Conservation (phyloP, 768 basidiomycete genomes). For the Tylopilus sp. region DNA sequence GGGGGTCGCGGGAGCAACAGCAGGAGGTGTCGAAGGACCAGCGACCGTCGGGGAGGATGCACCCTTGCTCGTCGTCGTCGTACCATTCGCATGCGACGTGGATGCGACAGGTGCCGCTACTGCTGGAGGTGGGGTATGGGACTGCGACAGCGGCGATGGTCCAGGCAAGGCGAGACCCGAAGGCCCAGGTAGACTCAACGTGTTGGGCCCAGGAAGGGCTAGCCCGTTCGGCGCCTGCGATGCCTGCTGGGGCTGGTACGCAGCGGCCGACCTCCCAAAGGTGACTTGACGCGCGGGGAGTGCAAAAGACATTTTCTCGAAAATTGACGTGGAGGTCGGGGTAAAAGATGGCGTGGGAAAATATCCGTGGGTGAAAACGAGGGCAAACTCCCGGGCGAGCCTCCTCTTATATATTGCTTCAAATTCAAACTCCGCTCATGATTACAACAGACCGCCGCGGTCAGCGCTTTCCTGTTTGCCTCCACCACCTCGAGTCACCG, state of each 20-base stretch:
- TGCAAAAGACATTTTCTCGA: conserved; percentile 50
- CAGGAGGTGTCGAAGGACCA: conserved; percentile 56
- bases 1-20: conserved; percentile 63
- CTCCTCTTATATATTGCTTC: conserved; percentile 26
- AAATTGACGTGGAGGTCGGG: conserved; percentile 20
- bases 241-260: conserved; percentile 41
- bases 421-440: conserved; percentile 31
- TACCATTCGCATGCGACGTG: conserved; percentile 28
- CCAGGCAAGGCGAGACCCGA: conserved; percentile 50
- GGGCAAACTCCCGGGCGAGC: conserved; percentile 12
- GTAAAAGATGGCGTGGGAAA: conserved; percentile 28
- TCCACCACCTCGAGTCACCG: conserved; percentile 18
- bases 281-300: conserved; percentile 77
- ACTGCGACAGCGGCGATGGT: conserved; percentile 52
- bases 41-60: conserved; percentile 43
- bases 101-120: conserved; percentile 5
- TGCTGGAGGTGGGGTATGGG: conserved; percentile 32
- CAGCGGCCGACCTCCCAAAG: conserved; percentile 61
- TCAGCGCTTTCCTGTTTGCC: conserved; percentile 20
- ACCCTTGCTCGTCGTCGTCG: conserved; percentile 29
- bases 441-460: conserved; percentile 12
- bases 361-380: conserved; percentile 23
- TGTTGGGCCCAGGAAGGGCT: conserved; percentile 49
- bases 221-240: conserved; percentile 49
- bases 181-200: conserved; percentile 42